Base-by-base conservation (phyloP, 2,329 filamentous ascomycete species). In the Aureobasidium sp. region DNA sequence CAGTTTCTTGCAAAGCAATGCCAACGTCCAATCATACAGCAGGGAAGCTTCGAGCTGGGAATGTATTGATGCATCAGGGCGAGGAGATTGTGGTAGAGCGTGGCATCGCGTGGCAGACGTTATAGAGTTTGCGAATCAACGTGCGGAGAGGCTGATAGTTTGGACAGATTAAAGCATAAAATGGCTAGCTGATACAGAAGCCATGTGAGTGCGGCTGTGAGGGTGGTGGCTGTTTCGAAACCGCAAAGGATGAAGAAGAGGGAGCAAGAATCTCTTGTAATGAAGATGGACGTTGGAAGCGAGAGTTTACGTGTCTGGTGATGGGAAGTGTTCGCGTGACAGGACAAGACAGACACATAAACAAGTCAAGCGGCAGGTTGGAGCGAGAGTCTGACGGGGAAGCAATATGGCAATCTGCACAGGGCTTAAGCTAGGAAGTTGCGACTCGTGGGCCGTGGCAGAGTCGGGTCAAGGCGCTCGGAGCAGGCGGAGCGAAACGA, bases 391-490 rank as follows among this genome's bases (percentile, higher is more conserved):
- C 11, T 37, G 39, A 22, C 27, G 44, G 57, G 57, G 27, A 60
- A 49, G 34, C 15, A 25, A 27, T n/a, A 25, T 36, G 31, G 36
- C 57, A 49, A 60, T 60, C 41, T 60, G 34, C 25, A n/a, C 57
- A 60, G 45, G 57, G 57, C 57, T 57, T 29, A 34, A 25, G n/a
- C 42, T 41, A 9, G 31, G n/a, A 17, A 20, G 31, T 39, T 25
- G 27, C 56, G 53, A 57, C 53, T 57, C 53, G 53, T 57, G 53
- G 53, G 41, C 45, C 53, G 53, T 57, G 53, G 53, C 39, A 44
- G 52, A 20, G 37, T 31, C 15, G 22, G 36, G 41, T 29, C 29
- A 36, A n/a, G 37, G 51, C 36, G 37, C 36, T 41, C 51, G 51
- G 51, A 55, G 51, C 7, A 9, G 8, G 36, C 36, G 52, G 52